Conservation (phyloP, 139 green algal species). For the Spirogloea muscicola region DNA sequence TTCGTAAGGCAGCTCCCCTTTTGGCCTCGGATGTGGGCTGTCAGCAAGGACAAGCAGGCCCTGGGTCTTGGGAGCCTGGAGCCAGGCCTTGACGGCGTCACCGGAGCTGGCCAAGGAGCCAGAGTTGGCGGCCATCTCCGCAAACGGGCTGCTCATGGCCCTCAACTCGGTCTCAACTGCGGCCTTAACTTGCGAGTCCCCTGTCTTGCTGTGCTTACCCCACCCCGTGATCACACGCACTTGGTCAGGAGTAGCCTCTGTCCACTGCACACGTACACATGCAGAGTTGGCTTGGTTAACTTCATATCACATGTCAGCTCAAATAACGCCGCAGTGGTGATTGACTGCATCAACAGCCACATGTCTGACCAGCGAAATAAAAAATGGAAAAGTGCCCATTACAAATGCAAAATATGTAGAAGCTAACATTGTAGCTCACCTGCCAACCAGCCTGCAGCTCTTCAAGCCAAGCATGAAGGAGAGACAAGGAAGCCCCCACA, state of each 20-base stretch:
- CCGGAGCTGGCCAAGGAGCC: constrained; percentile 1
- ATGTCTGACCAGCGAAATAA: too few species aligned
- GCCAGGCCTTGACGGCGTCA: constrained; percentile 10
- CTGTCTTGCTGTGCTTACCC: constrained; percentile 23
- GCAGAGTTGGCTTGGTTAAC: not conserved
- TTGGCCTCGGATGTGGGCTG: too few species aligned
- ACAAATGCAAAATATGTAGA: too few species aligned
- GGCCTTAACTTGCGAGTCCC: not conserved
- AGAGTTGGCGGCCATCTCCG: constrained; percentile 3
- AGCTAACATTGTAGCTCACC: too few species aligned
- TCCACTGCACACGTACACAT: not conserved
- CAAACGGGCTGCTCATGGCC: constrained; percentile 7
- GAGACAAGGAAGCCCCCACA: constrained; percentile 14
- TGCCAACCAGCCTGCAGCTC: constrained; percentile 30
- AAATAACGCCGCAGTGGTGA: not conserved
- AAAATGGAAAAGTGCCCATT: too few species aligned
- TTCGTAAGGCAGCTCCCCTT: too few species aligned
- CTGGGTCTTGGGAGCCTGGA: too few species aligned
- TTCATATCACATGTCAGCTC: not conserved
- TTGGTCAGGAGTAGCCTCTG: constrained; percentile 19
- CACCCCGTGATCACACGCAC: constrained; percentile 33
- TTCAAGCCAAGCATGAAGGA: constrained; percentile 26
- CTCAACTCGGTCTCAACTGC: constrained; percentile 12
- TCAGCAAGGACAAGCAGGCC: too few species aligned
- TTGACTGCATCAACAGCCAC: too few species aligned